Evolutionary conservation across 805 yeast genomes (phyloP).

Genomic region (Spathaspora sp.): DNA sequence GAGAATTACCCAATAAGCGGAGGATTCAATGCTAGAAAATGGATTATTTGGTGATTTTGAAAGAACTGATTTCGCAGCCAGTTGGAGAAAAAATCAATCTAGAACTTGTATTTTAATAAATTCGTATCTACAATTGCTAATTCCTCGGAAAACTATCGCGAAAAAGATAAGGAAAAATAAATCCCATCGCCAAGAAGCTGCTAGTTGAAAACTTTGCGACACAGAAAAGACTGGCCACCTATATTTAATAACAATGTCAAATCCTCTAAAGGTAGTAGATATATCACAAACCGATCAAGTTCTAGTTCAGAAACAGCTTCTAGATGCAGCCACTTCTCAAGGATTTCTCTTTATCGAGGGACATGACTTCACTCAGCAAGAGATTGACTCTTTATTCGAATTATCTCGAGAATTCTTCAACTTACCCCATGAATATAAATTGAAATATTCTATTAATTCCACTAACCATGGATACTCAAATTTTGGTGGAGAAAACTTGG

Average conservation of each 20-base stretch:
- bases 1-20: not conserved
- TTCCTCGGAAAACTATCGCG: too few species aligned
- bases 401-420: slow-evolving; percentile 50
- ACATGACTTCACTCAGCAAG: slow-evolving; percentile 54
- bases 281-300: slow-evolving; percentile 39
- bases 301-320: slow-evolving; percentile 47
- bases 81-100: too few species aligned
- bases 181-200: too few species aligned
- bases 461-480: slow-evolving; percentile 61
- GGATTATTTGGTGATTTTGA: too few species aligned
- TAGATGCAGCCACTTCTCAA: slow-evolving; percentile 57
- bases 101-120: not conserved
- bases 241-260: slow-evolving; percentile 11
- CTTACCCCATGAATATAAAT: slow-evolving; percentile 50
- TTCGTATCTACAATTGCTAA: not conserved
- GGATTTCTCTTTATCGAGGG: slow-evolving; percentile 70
- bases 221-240: too few species aligned
- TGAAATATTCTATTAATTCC: slow-evolving; percentile 45
- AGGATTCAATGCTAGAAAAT: not conserved
- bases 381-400: slow-evolving; percentile 49
- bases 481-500: slow-evolving; percentile 50
- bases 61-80: too few species aligned
- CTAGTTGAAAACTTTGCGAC: too few species aligned
- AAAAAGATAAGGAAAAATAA: too few species aligned
- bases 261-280: slow-evolving; percentile 57